phyloP scores from a whole-genome alignment of 2,329 filamentous ascomycete species.

The Aspergillus sp. region DNA sequence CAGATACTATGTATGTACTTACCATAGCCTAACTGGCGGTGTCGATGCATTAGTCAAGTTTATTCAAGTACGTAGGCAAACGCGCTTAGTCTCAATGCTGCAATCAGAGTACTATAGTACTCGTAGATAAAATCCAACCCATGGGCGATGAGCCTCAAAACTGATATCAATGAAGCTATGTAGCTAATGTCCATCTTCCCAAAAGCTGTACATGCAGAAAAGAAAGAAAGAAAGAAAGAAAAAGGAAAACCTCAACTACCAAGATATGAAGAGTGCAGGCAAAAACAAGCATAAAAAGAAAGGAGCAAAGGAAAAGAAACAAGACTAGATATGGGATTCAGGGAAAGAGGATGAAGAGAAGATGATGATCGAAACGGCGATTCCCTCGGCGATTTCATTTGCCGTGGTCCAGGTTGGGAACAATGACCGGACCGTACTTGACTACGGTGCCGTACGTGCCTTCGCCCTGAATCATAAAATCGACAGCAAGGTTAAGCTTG shows the following conservation, averaged over 20 bases:
- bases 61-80: neutral
- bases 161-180: too few relatives aligned
- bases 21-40: neutral
- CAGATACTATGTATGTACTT: neutral
- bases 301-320: neutral
- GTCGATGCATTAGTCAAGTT: neutral
- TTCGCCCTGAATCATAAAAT: constrained; percentile 96
- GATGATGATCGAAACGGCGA: neutral
- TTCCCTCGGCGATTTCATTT: constrained; percentile 41
- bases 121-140: neutral
- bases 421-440: constrained; percentile 94
- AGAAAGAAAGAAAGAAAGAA: too few relatives aligned
- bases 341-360: neutral
- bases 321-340: neutral
- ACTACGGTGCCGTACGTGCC: constrained; percentile 76
- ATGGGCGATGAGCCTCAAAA: neutral
- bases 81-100: neutral
- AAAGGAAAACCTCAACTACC: neutral
- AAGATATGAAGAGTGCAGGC: neutral
- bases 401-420: constrained; percentile 78
- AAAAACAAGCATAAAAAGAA: neutral
- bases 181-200: too few relatives aligned
- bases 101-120: neutral
- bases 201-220: too few relatives aligned
- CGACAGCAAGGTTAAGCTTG: constrained; percentile 83